Evolutionary conservation across 768 basidiomycete genomes (phyloP), one percentile per base, ranked within the genome.

Genomic region (Pleurotus salmoneostramineus): DNA sequence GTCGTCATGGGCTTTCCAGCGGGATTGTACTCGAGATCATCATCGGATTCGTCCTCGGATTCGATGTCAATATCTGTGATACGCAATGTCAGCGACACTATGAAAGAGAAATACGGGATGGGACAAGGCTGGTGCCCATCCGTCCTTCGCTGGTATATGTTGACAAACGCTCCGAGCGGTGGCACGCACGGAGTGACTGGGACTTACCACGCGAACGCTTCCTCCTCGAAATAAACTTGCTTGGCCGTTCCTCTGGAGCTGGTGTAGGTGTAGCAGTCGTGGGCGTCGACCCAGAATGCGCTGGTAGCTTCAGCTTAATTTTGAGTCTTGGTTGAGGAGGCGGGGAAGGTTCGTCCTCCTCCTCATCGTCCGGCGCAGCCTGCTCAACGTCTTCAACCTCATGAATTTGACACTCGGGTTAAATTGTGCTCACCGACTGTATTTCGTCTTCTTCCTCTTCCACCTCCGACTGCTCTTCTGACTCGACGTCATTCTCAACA

Each of bases 281-380:
- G 57, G 65, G 69, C 44, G 70, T 67, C 59, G 61, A 61, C 44
- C 60, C 58, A 10, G 60, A 42, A 42, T 61, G 72, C 17, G 74
- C 70, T 11, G 83, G 81, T 3, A 86, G 66, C 63, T 83, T 87
- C 46, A 87, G 74, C 66, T 79, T 87, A 64, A 87, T 87, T 63
- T 82, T 85, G 17, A 88, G 76, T 5, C 78, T 74, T 3, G 80
- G 77, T 63, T 63, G 75, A 49, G 65, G 64, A 6, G 69, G 65
- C n/a, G 73, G 68, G 10, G 72, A 69, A 3, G 73, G 60, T 27
- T 58, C 33, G 33, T 68, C 66, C 27, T 70, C 69, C 37, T 67
- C 65, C 17, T 64, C 62, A 8, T 45, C 65, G 49, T 64, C 61
- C 33, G 48, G 27, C 35, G 48, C 58, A 14, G 11, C 21, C 47